phyloP scores from a whole-genome alignment of 2,329 filamentous ascomycete species.

The Fonsecaea multimorphosa region DNA sequence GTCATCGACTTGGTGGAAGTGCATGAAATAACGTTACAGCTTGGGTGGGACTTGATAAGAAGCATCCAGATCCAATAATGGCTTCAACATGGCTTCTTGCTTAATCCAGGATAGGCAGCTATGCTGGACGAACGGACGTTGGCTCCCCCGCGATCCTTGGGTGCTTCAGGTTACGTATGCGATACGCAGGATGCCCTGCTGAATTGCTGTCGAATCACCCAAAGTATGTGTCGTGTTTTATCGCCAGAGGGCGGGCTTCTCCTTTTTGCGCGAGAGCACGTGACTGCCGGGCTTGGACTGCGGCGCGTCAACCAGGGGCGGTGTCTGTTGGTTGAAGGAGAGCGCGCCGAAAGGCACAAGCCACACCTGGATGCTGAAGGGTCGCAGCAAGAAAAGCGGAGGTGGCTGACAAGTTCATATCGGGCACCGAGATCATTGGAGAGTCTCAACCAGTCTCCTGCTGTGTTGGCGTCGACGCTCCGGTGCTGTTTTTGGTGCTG shows the following conservation, averaged over 20 bases:
- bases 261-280: slow-evolving; percentile 20
- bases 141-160: slow-evolving; percentile 26
- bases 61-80: slow-evolving; percentile 27
- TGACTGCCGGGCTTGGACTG: neutral
- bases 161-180: slow-evolving; percentile 27
- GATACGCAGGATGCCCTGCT: slow-evolving; percentile 14
- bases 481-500: slow-evolving; percentile 29
- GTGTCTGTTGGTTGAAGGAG: neutral
- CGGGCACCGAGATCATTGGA: neutral
- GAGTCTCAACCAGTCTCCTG: neutral
- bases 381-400: neutral
- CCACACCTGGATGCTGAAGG: neutral
- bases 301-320: too few relatives aligned
- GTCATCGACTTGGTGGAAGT: slow-evolving; percentile 18
- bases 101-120: slow-evolving; percentile 33
- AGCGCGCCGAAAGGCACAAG: neutral
- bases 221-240: slow-evolving; percentile 14
- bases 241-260: slow-evolving; percentile 30
- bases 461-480: slow-evolving; percentile 22
- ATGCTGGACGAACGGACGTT: slow-evolving; percentile 34
- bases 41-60: slow-evolving; percentile 33
- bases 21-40: slow-evolving; percentile 18
- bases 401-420: neutral
- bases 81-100: slow-evolving; percentile 7
- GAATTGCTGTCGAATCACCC: neutral